Conservation (phyloP, 768 basidiomycete genomes). For the Pleurotus tuber-regium region DNA sequence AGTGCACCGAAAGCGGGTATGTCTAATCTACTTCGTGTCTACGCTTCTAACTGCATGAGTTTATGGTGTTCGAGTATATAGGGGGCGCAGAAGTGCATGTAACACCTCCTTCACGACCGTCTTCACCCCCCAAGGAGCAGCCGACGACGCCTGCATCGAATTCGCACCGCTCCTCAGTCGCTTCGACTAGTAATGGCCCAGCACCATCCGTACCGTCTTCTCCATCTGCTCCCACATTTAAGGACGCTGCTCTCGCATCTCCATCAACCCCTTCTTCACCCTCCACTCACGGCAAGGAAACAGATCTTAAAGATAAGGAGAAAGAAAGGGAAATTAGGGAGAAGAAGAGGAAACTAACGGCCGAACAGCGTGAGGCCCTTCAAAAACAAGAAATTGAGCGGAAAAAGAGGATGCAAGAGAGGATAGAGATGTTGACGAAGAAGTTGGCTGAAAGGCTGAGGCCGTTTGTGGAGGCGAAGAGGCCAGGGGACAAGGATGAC, state of each 20-base stretch:
- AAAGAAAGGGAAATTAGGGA: conserved; percentile 45
- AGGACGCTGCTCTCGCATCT: conserved; percentile 9
- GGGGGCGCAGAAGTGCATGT: conserved; percentile 12
- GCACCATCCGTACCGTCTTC: conserved; percentile 8
- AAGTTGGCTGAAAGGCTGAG: conserved; percentile 85
- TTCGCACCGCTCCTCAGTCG: conserved; percentile 9
- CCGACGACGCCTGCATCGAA: not conserved
- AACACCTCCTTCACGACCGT: conserved; percentile 16
- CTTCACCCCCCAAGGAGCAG: conserved; percentile 14
- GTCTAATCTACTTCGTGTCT: conserved; percentile 10
- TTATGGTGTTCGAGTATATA: too few relatives aligned
- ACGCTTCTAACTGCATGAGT: conserved; percentile 14
- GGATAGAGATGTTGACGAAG: conserved; percentile 68
- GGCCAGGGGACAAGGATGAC: conserved; percentile 78
- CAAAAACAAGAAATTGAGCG: conserved; percentile 81
- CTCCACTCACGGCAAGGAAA: conserved; percentile 21
- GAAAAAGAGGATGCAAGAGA: conserved; percentile 73
- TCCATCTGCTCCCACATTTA: conserved; percentile 21
- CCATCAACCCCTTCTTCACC: conserved; percentile 13
- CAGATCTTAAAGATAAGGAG: conserved; percentile 18
- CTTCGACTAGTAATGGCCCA: conserved; percentile 7
- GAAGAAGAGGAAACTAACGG: conserved; percentile 54
- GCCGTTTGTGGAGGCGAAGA: conserved; percentile 88
- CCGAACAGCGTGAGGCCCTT: conserved; percentile 85
- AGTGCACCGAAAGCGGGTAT: conserved; percentile 17